Evolutionary conservation across 2,329 filamentous ascomycete species (phyloP), one percentile per base, ranked within the genome.

Genomic region (Cladosporium sp.): DNA sequence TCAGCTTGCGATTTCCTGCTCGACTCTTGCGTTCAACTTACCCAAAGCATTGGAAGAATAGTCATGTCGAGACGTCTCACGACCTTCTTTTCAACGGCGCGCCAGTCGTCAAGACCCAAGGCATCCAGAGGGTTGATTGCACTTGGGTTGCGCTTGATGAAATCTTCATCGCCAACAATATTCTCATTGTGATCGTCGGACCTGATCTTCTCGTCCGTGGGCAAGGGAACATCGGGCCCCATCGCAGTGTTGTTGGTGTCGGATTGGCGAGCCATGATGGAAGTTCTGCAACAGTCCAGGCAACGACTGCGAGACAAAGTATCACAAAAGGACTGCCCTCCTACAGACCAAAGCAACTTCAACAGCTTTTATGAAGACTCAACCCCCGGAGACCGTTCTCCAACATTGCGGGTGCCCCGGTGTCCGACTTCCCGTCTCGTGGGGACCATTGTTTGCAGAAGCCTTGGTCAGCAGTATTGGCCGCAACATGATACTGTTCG

Each of bases 41-140:
- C 49, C 58, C 58, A 60, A 18, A 60, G 38, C 58, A 60, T 61
- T 2, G 59, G 59, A 12, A 61, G 24, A 15, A 61, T 26, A 1
- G 59, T 61, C 59, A 52, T 61, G 28, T 61, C 59, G 4, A 61
- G 59, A 49, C 59, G 59, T 32, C 28, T 61, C 18, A 61, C 59
- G 28, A 61, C 41, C 44, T 61, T 61, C 41, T 52, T 61, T 30
- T 61, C 59, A 12, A 61, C 28, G 4, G 18, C 59, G 2, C 41
- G 8, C 59, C 41, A 49, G 28, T 61, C 24, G 3, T 47, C 38
- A 34, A 61, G 28, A 14, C 59, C 59, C 28, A 61, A 47, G 12
- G 59, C 44, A 38, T 61, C 44, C 18, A 61, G 12, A 49, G 59
- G 59, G 44, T 61, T 51, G 24, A 49, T 47, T n/a, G 41, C 44